Conservation (phyloP, 225 moss, liverwort and hornwort species). For the Physcomitrium patens region DNA sequence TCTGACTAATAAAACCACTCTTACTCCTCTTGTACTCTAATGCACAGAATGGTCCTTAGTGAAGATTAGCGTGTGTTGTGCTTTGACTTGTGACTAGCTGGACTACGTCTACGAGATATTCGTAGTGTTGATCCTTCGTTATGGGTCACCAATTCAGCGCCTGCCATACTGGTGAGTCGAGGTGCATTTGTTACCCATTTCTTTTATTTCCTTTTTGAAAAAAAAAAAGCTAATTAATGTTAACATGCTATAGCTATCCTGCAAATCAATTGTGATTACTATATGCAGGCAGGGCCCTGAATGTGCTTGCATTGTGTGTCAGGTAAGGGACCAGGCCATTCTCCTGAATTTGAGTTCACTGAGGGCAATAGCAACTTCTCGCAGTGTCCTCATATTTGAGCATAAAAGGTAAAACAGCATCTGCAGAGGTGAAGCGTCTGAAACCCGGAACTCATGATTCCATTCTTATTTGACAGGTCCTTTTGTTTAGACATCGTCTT, state of each 20-base stretch:
- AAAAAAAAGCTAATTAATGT: background rate
- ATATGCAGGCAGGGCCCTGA: background rate
- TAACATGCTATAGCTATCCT: slow-evolving; percentile 3
- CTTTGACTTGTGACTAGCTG: slow-evolving; percentile 47
- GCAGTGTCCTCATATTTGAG: slow-evolving; percentile 93
- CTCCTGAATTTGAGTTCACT: slow-evolving; percentile 88
- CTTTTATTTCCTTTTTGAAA: background rate
- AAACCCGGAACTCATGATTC: background rate
- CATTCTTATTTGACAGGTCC: background rate
- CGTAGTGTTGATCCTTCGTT: slow-evolving; percentile 95
- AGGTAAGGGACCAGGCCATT: slow-evolving; percentile 95
- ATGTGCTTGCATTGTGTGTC: slow-evolving; percentile 32
- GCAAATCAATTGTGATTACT: background rate
- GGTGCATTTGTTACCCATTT: background rate
- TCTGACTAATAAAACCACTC: background rate
- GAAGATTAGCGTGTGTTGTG: slow-evolving; percentile 29
- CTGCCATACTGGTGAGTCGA: slow-evolving; percentile 75
- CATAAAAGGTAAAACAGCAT: slow-evolving; percentile 55
- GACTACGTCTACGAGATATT: slow-evolving; percentile 91
- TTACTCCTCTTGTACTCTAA: background rate
- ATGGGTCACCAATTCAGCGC: slow-evolving; percentile 93
- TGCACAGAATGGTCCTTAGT: background rate
- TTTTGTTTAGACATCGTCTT: slow-evolving; percentile 12
- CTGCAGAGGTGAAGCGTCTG: too few species aligned
- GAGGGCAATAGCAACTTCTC: slow-evolving; percentile 85